Conservation (phyloP, 768 basidiomycete genomes). For the Imleria badia region DNA sequence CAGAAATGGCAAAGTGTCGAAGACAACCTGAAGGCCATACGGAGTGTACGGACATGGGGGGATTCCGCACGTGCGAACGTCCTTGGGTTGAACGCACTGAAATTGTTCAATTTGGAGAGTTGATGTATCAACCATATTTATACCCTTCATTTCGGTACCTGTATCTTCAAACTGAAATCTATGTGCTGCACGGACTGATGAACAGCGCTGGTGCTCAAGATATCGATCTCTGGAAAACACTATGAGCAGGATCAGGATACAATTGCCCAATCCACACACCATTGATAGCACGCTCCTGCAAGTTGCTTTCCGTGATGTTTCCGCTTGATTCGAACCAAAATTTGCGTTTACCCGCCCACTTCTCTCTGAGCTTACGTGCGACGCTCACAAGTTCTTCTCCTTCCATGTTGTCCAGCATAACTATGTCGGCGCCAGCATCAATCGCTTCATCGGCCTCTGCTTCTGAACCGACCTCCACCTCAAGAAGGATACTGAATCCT, state of each 20-base stretch:
- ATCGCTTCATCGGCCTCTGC: constrained; percentile 97
- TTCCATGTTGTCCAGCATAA: constrained; percentile 95
- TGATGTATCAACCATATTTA: constrained; percentile 16
- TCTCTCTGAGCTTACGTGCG: constrained; percentile 69
- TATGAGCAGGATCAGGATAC: background rate
- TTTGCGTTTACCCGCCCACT: constrained; percentile 77
- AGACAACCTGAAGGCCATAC: constrained; percentile 82
- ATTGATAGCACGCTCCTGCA: constrained; percentile 76
- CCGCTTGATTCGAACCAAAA: constrained; percentile 95
- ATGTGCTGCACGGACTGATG: constrained; percentile 93
- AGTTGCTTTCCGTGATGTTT: constrained; percentile 86
- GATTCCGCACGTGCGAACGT: constrained; percentile 64
- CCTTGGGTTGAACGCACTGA: constrained; percentile 69
- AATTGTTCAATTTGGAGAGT: constrained; percentile 55
- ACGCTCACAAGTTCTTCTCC: constrained; percentile 67
- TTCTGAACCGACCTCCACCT: constrained; percentile 89
- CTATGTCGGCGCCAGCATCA: constrained; percentile 88
- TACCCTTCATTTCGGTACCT: constrained; percentile 48
- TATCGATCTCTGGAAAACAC: constrained; percentile 78
- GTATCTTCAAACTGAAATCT: constrained; percentile 97
- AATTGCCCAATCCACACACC: constrained; percentile 46
- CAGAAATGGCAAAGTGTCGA: constrained; percentile 85
- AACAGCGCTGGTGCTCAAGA: constrained; percentile 86
- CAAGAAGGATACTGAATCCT: constrained; percentile 88
- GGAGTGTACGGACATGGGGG: constrained; percentile 34